Conservation (phyloP, 768 basidiomycete genomes). For the Tulasnella sp. region DNA sequence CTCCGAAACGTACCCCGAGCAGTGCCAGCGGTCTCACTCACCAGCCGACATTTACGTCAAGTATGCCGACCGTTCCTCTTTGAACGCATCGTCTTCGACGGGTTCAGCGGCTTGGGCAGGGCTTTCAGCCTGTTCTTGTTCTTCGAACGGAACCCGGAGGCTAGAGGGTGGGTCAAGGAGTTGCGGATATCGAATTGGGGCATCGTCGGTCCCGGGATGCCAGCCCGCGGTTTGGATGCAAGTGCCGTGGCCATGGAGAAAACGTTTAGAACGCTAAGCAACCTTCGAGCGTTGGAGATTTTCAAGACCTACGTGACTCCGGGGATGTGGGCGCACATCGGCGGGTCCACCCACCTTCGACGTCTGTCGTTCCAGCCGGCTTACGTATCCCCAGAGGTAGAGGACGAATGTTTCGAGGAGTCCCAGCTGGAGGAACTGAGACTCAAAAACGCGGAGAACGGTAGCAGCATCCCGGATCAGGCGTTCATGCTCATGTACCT, state of each 20-base stretch:
- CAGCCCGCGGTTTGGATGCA: background rate
- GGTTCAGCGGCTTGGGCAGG: background rate
- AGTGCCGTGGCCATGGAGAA: background rate
- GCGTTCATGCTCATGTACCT: background rate
- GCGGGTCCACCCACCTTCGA: background rate
- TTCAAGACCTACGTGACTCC: background rate
- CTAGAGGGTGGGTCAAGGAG: background rate
- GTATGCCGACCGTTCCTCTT: background rate
- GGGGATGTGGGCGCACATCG: background rate
- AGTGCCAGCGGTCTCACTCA: background rate
- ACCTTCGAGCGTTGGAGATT: background rate
- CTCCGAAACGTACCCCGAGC: background rate
- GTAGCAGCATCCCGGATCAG: background rate
- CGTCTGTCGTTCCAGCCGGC: background rate
- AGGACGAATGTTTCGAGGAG: background rate
- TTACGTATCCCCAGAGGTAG: background rate
- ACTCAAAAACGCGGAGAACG: background rate
- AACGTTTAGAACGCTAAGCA: background rate
- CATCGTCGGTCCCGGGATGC: background rate
- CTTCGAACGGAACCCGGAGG: background rate
- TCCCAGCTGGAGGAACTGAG: background rate
- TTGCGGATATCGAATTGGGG: background rate
- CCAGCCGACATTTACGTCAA: background rate
- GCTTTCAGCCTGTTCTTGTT: background rate
- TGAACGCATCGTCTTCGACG: conserved; percentile 1